These are phyloP conservation scores for Daldinia loculata DNA, from an alignment of 495 filamentous ascomycete genomes.

Conservation along the genomic window DNA sequence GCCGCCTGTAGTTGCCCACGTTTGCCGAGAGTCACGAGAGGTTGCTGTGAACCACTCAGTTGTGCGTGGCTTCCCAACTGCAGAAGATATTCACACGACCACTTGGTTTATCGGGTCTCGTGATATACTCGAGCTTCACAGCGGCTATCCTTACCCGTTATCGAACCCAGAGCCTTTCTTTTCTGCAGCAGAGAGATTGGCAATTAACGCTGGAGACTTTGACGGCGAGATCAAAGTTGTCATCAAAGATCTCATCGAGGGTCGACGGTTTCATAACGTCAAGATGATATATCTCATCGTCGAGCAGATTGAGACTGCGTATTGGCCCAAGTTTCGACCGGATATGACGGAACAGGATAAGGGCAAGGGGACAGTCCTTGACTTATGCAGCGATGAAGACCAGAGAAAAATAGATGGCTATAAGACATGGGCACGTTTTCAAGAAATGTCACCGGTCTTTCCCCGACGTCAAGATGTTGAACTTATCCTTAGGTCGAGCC, in stretches of 20 bases:
- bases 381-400: conserved; percentile 39
- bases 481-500: conserved; percentile 32
- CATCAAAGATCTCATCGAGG: conserved; percentile 37
- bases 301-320: conserved; percentile 45
- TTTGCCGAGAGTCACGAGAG: conserved; percentile 41
- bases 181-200: conserved; percentile 35
- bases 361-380: conserved; percentile 44
- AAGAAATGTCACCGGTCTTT: conserved; percentile 45
- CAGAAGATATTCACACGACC: conserved; percentile 40
- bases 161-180: conserved; percentile 47
- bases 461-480: conserved; percentile 42
- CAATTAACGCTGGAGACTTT: conserved; percentile 41
- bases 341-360: conserved; percentile 44
- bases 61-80: conserved; percentile 45
- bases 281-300: conserved; percentile 43
- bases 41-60: conserved; percentile 38
- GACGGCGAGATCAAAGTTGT: conserved; percentile 37
- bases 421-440: conserved; percentile 43
- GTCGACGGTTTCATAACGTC: conserved; percentile 38
- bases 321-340: conserved; percentile 43
- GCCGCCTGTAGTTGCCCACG: conserved; percentile 42
- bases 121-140: conserved; percentile 44
- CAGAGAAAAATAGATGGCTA: conserved; percentile 41
- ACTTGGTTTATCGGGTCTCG: conserved; percentile 45
- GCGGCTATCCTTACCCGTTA: conserved; percentile 45